Evolutionary conservation across 768 basidiomycete genomes (phyloP).

Genomic region (Boletus barrowsii): DNA sequence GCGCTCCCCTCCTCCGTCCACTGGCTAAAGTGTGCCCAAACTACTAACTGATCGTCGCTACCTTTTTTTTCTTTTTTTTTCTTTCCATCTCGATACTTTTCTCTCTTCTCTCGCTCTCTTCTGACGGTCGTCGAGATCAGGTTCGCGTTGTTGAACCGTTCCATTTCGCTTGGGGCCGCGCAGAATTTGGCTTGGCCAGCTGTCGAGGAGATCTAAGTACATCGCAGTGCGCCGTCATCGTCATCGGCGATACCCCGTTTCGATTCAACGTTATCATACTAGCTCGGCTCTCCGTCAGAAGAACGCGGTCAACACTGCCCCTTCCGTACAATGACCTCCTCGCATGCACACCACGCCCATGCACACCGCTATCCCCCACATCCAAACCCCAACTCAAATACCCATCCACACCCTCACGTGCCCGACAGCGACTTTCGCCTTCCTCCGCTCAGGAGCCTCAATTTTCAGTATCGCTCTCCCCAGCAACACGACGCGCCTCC

Average conservation of each 20-base stretch:
- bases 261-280: slow-evolving; percentile 14
- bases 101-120: background rate
- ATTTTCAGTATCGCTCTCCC: slow-evolving; percentile 48
- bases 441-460: slow-evolving; percentile 72
- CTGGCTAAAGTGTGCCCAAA: background rate
- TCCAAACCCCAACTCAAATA: slow-evolving; percentile 21
- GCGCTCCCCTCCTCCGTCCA: slow-evolving; percentile 5
- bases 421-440: slow-evolving; percentile 51
- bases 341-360: slow-evolving; percentile 38
- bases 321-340: slow-evolving; percentile 42
- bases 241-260: slow-evolving; percentile 20
- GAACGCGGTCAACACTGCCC: slow-evolving; percentile 1
- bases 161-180: slow-evolving; percentile 1
- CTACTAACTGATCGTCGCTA: slow-evolving; percentile 1
- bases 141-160: background rate
- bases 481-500: slow-evolving; percentile 19
- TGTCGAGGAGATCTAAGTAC: slow-evolving; percentile 13
- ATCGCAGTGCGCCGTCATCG: slow-evolving; percentile 16
- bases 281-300: slow-evolving; percentile 2
- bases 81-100: slow-evolving; percentile 4
- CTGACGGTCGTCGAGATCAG: background rate
- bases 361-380: slow-evolving; percentile 17
- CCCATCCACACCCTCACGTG: slow-evolving; percentile 35
- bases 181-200: background rate
- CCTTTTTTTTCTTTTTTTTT: slow-evolving; percentile 31